These are phyloP conservation scores for Stephanodiscus triporus DNA, from an alignment of 108 stramenopile genomes.

Conservation along the genomic window DNA sequence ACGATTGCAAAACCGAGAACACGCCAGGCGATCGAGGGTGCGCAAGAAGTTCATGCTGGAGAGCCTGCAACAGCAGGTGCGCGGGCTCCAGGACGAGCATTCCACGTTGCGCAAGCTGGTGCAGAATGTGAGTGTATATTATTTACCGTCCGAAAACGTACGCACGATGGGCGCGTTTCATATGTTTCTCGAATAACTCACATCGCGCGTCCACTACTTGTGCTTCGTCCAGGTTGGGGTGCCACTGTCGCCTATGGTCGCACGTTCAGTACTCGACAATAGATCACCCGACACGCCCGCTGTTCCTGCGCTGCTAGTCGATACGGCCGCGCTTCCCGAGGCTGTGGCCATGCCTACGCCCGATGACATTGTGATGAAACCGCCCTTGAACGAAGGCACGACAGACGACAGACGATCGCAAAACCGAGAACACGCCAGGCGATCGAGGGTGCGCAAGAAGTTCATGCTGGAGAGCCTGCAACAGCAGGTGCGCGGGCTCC, in stretches of 20 bases:
- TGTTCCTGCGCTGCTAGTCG: no score
- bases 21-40: constrained; percentile 96
- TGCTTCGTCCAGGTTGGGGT: constrained; percentile 76
- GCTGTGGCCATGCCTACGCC: no score
- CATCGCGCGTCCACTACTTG: background rate
- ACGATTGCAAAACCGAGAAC: constrained; percentile 94
- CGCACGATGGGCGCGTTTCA: background rate
- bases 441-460: constrained; percentile 96
- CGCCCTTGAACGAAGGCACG: constrained; percentile 54
- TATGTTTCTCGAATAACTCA: background rate
- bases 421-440: constrained; percentile 97
- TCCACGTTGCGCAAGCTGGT: constrained; percentile 71
- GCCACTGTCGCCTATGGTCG: no score
- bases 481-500: constrained; percentile 85
- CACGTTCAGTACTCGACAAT: no score
- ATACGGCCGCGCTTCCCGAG: no score
- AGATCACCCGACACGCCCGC: no score
- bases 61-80: constrained; percentile 93
- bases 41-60: constrained; percentile 98
- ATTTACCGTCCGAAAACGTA: constrained; percentile 7
- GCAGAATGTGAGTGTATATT: constrained; percentile 81
- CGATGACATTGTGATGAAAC: no score
- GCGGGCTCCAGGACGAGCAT: constrained; percentile 91
- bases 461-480: constrained; percentile 97
- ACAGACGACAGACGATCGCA: constrained; percentile 85